These are phyloP conservation scores for Mycena indigotica DNA, from an alignment of 768 basidiomycete genomes.

Conservation along the genomic window DNA sequence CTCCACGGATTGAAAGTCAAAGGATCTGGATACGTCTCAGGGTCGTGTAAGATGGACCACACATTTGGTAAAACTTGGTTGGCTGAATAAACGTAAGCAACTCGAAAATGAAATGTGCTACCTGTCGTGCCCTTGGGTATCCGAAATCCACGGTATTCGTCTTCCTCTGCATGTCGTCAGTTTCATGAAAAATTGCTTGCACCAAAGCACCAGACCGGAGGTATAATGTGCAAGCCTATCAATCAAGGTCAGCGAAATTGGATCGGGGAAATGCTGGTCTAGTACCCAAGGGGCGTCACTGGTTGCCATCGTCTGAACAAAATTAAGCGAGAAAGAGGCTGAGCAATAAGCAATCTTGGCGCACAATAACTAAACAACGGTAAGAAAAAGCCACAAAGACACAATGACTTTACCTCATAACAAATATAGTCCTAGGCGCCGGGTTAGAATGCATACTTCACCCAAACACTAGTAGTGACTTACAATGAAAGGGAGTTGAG, in stretches of 20 bases:
- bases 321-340: neutral
- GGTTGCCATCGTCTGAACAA: constrained; percentile 45
- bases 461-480: constrained; percentile 5
- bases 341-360: no score
- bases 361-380: neutral
- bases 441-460: neutral
- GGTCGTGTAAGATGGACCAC: constrained; percentile 47
- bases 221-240: constrained; percentile 27
- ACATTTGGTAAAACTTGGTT: constrained; percentile 26
- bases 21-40: constrained; percentile 41
- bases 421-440: constrained; percentile 33
- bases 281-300: constrained; percentile 34
- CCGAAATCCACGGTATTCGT: constrained; percentile 42
- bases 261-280: neutral
- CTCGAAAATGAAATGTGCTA: neutral
- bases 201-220: constrained; percentile 14
- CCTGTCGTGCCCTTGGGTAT: constrained; percentile 43
- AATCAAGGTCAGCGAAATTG: neutral
- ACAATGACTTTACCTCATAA: constrained; percentile 25
- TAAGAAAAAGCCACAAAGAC: neutral
- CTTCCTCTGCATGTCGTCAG: constrained; percentile 33
- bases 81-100: neutral
- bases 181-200: no score
- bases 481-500: constrained; percentile 41
- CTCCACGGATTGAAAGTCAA: constrained; percentile 41